Evolutionary conservation across 2,329 filamentous ascomycete genomes (phyloP).

Genomic region (Amylocarpus encephaloides): DNA sequence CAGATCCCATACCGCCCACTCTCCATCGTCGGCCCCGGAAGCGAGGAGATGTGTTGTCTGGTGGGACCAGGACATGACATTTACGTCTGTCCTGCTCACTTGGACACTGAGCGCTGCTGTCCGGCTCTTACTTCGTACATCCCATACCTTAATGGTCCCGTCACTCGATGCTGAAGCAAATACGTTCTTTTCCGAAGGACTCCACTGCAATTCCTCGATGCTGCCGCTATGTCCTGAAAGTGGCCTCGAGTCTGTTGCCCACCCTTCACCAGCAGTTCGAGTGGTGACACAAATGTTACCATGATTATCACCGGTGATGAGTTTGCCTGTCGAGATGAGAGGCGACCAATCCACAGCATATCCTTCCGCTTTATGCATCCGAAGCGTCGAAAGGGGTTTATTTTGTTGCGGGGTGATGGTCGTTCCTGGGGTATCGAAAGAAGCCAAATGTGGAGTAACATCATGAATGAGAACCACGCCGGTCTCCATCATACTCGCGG

Average conservation of each 20-base stretch:
- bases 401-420: conserved; percentile 75
- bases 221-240: conserved; percentile 80
- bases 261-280: conserved; percentile 79
- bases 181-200: conserved; percentile 83
- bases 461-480: conserved; percentile 88
- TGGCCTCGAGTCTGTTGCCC: conserved; percentile 76
- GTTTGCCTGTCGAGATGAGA: conserved; percentile 69
- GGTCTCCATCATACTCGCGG: conserved; percentile 89
- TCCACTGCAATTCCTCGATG: conserved; percentile 96
- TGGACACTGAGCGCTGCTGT: conserved; percentile 83
- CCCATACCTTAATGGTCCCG: conserved; percentile 93
- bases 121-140: conserved; percentile 82
- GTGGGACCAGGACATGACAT: conserved; percentile 92
- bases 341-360: conserved; percentile 98
- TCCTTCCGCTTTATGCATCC: conserved; percentile 87
- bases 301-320: conserved; percentile 86
- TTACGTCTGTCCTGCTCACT: conserved; percentile 80
- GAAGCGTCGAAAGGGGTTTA: conserved; percentile 80
- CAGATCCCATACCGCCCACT: conserved; percentile 94
- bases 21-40: conserved; percentile 86
- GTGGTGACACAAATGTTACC: conserved; percentile 87
- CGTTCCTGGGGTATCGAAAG: conserved; percentile 84
- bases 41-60: conserved; percentile 86
- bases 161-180: conserved; percentile 93
- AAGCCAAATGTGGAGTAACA: conserved; percentile 78